phyloP scores from a whole-genome alignment of 176 grass and related monocot species.

The Typha latifolia region DNA sequence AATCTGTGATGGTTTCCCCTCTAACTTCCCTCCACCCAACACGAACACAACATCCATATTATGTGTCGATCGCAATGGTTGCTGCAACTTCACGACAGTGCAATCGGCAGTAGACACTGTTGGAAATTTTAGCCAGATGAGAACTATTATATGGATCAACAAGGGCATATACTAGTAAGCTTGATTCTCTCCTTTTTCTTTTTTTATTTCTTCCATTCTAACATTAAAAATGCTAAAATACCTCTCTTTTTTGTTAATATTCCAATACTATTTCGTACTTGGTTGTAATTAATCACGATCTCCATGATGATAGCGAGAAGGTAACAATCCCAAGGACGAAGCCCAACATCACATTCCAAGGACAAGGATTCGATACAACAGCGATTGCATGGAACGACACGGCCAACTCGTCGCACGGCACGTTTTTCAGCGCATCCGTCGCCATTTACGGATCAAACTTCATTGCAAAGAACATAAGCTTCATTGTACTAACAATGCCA shows the following conservation, averaged over 20 bases:
- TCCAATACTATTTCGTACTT: too few relatives aligned
- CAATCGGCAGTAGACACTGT: slow-evolving; percentile 50
- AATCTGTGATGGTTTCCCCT: slow-evolving; percentile 58
- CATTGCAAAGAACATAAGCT: slow-evolving; percentile 73
- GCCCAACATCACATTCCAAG: slow-evolving; percentile 87
- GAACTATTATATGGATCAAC: slow-evolving; percentile 83
- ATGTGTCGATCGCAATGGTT: slow-evolving; percentile 67
- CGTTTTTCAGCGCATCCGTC: slow-evolving; percentile 65
- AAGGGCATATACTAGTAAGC: slow-evolving; percentile 75
- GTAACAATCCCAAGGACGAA: slow-evolving; percentile 53
- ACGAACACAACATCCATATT: slow-evolving; percentile 24
- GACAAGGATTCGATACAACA: slow-evolving; percentile 61
- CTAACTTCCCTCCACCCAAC: slow-evolving; percentile 44
- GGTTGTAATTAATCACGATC: slow-evolving; percentile 16
- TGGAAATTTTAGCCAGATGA: slow-evolving; percentile 31
- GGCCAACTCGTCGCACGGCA: slow-evolving; percentile 62
- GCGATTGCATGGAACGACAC: slow-evolving; percentile 81
- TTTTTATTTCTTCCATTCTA: too few relatives aligned
- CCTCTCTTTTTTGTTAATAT: too few relatives aligned
- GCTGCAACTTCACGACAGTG: slow-evolving; percentile 67
- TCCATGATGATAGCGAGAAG: slow-evolving; percentile 53
- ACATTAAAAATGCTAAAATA: too few relatives aligned
- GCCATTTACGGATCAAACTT: slow-evolving; percentile 48
- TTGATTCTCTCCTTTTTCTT: not conserved
- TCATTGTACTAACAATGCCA: slow-evolving; percentile 35